phyloP scores from a whole-genome alignment of 2,329 filamentous ascomycete genomes.

The Epichloe baconii region DNA sequence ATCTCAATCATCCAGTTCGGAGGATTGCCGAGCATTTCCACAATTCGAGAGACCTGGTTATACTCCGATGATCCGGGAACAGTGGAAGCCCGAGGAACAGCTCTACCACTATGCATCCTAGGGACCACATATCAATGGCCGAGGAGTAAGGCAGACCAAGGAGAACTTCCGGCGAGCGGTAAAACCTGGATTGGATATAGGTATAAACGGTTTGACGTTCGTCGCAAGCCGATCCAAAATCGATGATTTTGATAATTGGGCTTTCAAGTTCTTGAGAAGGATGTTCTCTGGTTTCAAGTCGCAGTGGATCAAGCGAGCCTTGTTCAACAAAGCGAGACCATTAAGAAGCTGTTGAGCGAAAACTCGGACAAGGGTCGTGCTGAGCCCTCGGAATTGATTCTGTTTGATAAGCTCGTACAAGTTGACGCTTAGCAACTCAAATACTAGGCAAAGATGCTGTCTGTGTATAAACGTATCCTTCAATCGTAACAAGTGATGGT shows the following conservation, averaged over 20 bases:
- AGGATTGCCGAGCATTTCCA: slow-evolving; percentile 93
- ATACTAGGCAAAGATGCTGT: slow-evolving; percentile 92
- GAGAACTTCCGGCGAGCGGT: slow-evolving; percentile 89
- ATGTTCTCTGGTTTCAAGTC: slow-evolving; percentile 98
- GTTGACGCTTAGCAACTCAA: slow-evolving; percentile 93
- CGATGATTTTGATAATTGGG: slow-evolving; percentile 99
- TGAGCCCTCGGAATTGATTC: slow-evolving; percentile 94
- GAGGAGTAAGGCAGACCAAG: slow-evolving; percentile 95
- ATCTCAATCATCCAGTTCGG: slow-evolving; percentile 99
- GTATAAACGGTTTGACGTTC: slow-evolving; percentile 98
- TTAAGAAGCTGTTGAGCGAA: slow-evolving; percentile 96
- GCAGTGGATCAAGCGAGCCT: slow-evolving; percentile 93
- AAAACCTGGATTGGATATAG: slow-evolving; percentile 97
- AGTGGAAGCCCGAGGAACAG: slow-evolving; percentile 87
- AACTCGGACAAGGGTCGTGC: slow-evolving; percentile 90
- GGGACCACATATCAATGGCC: slow-evolving; percentile 98
- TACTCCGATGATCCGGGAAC: slow-evolving; percentile 96
- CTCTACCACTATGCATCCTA: slow-evolving; percentile 96
- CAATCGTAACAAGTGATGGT: slow-evolving; percentile 84
- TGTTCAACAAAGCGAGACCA: slow-evolving; percentile 82
- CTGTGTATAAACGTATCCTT: slow-evolving; percentile 98
- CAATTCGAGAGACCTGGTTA: slow-evolving; percentile 93
- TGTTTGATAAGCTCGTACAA: slow-evolving; percentile 98
- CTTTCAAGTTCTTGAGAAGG: slow-evolving; percentile 91
- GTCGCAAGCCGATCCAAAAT: slow-evolving; percentile 96